phyloP scores from a whole-genome alignment of 345 rosid species.

The Geranium rotundifolium region DNA sequence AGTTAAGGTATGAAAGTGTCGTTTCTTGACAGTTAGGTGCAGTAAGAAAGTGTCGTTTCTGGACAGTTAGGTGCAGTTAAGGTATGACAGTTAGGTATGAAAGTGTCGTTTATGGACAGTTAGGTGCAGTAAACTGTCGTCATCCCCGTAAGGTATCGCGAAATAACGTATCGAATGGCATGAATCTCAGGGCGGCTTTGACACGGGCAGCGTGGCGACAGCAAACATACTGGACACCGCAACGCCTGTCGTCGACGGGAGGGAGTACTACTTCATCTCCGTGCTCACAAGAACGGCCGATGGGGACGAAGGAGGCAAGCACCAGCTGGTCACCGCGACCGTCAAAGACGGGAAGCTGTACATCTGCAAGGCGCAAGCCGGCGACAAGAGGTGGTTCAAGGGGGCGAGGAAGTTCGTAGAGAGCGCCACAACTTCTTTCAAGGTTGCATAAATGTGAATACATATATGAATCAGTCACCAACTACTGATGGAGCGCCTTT shows the following conservation, averaged over 20 bases:
- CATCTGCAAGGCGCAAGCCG: slow-evolving; percentile 92
- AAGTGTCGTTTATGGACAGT: too few species aligned
- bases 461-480: too few species aligned
- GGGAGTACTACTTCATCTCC: slow-evolving; percentile 46
- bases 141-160: not conserved
- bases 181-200: slow-evolving; percentile 66
- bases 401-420: slow-evolving; percentile 75
- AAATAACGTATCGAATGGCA: not conserved
- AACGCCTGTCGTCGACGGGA: slow-evolving; percentile 29
- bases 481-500: not conserved
- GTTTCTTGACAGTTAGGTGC: too few species aligned
- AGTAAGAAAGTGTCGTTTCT: too few species aligned
- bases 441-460: slow-evolving; percentile 40
- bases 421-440: slow-evolving; percentile 58
- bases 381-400: slow-evolving; percentile 98
- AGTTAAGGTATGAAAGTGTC: too few species aligned
- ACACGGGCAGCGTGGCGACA: slow-evolving; percentile 51
- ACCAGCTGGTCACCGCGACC: slow-evolving; percentile 62
- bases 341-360: slow-evolving; percentile 69
- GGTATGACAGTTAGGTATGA: too few species aligned
- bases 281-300: slow-evolving; percentile 91
- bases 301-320: slow-evolving; percentile 98
- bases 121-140: too few species aligned
- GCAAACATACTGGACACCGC: slow-evolving; percentile 72
- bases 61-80: too few species aligned